Base-by-base conservation (phyloP, 2,329 filamentous ascomycete genomes). In the Daldinia sp. region DNA sequence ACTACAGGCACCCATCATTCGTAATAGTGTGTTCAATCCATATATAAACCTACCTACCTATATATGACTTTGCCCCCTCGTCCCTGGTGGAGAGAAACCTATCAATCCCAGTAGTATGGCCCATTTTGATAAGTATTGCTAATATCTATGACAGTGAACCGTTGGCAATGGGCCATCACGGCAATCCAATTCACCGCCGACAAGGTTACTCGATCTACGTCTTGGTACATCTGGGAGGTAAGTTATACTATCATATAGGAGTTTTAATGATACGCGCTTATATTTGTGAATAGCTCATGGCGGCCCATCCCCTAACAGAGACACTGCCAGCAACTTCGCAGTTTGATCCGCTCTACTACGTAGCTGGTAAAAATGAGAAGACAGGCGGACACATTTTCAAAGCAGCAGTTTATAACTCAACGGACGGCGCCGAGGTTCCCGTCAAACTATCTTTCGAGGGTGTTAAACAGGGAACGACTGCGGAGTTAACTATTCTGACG, bases 81-180 rank as follows among this genome's bases (percentile, higher is more conserved):
- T 4, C 41, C 41, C 42, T 54, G 33, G 23, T 10, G 18, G 23
- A 23, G 20, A 13, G 35, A 42, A 41, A 44, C 42, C 23, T 39
- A 53, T 6, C 4, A 18, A 50, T 20, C 12, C 42, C 28, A 12
- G 7, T 6, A 6, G 5, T 44, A n/a, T 18, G 18, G 7, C 35
- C 63, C 4, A 4, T 33, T 30, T 51, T 28, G 20, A 48, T n/a
- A 18, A 42, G 6, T 3, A 50, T 30, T 7, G 44, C 61, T 70
- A 44, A 70, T n/a, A 2, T 12, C 12, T 26, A 41, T n/a, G 46
- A 12, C 15, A 71, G 68, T 86, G 74, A 83, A 86, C 75, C 76
- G 80, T 26, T 86, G 83, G 82, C 81, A 85, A 61, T 86, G 84
- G 84, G 76, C 82, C 5, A 81, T 85, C n/a, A 85, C 83, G n/a